Base-by-base conservation (phyloP, 345 rosid species). In the Sisymbrium altissimum region DNA sequence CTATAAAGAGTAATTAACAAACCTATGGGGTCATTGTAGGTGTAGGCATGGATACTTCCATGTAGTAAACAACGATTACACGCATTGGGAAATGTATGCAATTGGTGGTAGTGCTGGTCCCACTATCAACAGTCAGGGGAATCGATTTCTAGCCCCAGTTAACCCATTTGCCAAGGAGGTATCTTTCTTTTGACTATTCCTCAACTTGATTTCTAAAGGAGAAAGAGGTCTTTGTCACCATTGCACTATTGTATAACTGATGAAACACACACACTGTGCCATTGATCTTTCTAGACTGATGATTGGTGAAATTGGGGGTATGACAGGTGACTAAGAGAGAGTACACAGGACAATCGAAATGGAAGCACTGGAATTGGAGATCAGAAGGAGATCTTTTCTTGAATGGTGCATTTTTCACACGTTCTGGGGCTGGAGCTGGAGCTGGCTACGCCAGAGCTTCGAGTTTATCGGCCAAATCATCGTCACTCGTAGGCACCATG, bases 31-130 rank as follows among this genome's bases (percentile, higher is more conserved):
- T 66, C 0, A 5, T 79, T 80, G 74, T 84, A 95, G 99, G 82
- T 96, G 99, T 82, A 76, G 99, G 71, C 96, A 90, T 61, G 99
- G 99, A n/a, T 96, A 92, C 79, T 92, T 96, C 88, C 98, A 96
- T 71, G 96, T 96, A 49, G 97, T 96, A 27, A 96, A 96, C 93
- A 96, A 96, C 29, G 99, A 96, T 76, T 96, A 96, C 74, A 92
- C 99, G 3, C 98, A 95, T 63, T 96, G 99, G 99, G 94, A 82
- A 72, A 96, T 96, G 99, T 92, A 96, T 81, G 99, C 99, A 6
- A 92, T 95, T 30, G 98, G 99, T 65, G 99, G 99, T 64, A 92
- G 99, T 86, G 99, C 98, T 35, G 61, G 81, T 15, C 99, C 99
- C 54, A 95, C 99, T 32, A 95, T 92, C 18, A 95, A 92, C 87